Percentiles rank a stretch among this genome's conserved stretches.
These are phyloP conservation scores for Escallonia rubra DNA, from an alignment of 129 eudicot species.

Conservation along the genomic window DNA sequence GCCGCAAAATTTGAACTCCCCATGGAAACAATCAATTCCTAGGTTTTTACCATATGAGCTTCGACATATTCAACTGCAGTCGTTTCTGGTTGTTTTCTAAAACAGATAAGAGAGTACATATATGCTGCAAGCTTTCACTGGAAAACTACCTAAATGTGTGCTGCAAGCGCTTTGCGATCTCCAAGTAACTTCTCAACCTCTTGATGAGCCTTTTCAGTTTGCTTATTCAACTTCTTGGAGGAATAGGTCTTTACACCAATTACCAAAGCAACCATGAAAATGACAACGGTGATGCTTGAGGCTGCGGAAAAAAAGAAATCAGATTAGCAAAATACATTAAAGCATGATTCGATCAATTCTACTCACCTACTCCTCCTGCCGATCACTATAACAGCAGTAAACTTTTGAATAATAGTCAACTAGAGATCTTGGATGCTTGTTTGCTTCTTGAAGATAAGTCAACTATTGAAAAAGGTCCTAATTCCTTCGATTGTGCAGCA, in stretches of 20 bases:
- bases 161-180: constrained; percentile 19
- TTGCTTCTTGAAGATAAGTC: no score
- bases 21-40: background rate
- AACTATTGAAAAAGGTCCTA: no score
- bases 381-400: no score
- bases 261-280: constrained; percentile 25
- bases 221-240: constrained; percentile 17
- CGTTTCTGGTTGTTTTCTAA: background rate
- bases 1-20: background rate
- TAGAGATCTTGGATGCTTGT: no score
- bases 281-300: constrained; percentile 17
- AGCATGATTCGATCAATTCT: no score
- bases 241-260: constrained; percentile 17
- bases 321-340: background rate
- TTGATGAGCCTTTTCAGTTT: constrained; percentile 12
- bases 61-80: background rate
- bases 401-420: no score
- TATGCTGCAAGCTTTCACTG: no score
- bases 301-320: constrained; percentile 17
- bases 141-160: background rate
- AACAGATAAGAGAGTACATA: no score
- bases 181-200: constrained; percentile 21
- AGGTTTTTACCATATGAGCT: background rate
- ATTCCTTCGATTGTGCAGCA: no score
- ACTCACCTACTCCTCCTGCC: no score